Conservation (phyloP, 2,329 filamentous ascomycete genomes). For the Cytospora leucostoma region DNA sequence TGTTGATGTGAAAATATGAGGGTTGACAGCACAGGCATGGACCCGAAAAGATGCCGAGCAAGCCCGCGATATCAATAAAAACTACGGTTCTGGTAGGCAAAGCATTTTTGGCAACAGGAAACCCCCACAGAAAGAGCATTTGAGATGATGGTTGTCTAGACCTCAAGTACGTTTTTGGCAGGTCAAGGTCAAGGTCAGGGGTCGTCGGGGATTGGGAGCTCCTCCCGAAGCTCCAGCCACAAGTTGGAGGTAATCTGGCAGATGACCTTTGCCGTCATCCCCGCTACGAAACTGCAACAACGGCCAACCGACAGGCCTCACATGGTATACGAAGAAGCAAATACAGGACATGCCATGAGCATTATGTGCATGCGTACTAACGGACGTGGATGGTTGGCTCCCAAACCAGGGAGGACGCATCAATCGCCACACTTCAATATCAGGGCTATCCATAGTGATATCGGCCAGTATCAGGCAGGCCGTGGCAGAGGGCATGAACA, state of each 20-base stretch:
- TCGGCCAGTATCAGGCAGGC: conserved; percentile 2
- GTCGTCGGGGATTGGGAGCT: neutral
- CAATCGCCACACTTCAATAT: conserved; percentile 12
- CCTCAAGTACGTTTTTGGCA: conserved; percentile 21
- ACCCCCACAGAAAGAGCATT: conserved; percentile 9
- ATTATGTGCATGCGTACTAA: conserved; percentile 23
- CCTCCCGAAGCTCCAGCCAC: conserved; percentile 24
- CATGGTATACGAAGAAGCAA: conserved; percentile 15
- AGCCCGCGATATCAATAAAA: neutral
- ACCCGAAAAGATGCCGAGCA: too few species aligned
- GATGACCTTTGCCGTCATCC: conserved; percentile 24
- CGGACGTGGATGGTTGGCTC: neutral
- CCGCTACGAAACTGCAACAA: conserved; percentile 17
- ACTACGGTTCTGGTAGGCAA: conserved; percentile 6
- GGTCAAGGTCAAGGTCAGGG: conserved; percentile 10
- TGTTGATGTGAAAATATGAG: conserved; percentile 6
- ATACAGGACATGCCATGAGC: conserved; percentile 6
- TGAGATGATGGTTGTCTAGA: neutral
- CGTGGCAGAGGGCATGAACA: conserved; percentile 5
- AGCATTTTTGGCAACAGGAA: conserved; percentile 1
- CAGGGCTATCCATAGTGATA: conserved; percentile 8
- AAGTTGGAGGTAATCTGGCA: conserved; percentile 23
- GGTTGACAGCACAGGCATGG: neutral
- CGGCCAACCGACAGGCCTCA: conserved; percentile 19
- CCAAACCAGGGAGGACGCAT: neutral